A percentile compares a stretch with the other conserved stretches of the same genome.
Conservation (phyloP, 1,139 yeast genomes). For the Magnusiomyces clavatus region DNA sequence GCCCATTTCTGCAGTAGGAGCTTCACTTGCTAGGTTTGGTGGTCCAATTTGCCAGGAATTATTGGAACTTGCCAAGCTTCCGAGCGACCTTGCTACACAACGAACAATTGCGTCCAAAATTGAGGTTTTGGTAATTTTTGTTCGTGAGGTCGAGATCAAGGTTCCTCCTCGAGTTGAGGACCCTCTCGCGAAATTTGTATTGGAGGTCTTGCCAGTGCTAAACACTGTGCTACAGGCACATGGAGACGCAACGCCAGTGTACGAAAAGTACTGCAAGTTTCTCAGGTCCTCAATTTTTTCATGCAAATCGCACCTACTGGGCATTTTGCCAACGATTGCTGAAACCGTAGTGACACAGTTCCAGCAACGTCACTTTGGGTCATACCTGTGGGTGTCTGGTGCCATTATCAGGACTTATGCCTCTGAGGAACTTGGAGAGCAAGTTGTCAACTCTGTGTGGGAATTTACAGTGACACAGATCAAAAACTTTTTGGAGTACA, state of each 20-base stretch:
- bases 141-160: slow-evolving; percentile 42
- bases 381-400: slow-evolving; percentile 89
- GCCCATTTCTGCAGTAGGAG: slow-evolving; percentile 37
- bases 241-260: slow-evolving; percentile 47
- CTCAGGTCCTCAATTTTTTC: slow-evolving; percentile 60
- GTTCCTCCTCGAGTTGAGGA: slow-evolving; percentile 30
- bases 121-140: slow-evolving; percentile 66
- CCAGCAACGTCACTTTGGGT: slow-evolving; percentile 60
- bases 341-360: slow-evolving; percentile 60
- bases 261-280: slow-evolving; percentile 69
- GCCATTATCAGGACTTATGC: slow-evolving; percentile 71
- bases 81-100: slow-evolving; percentile 35
- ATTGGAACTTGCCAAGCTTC: slow-evolving; percentile 19
- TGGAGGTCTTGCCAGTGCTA: slow-evolving; percentile 55
- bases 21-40: slow-evolving; percentile 52
- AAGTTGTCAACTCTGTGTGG: slow-evolving; percentile 41
- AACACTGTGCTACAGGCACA: slow-evolving; percentile 43
- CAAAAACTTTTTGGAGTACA: slow-evolving; percentile 36
- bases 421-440: slow-evolving; percentile 40
- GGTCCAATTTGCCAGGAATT: slow-evolving; percentile 55
- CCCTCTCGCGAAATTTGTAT: slow-evolving; percentile 53
- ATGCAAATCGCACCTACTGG: slow-evolving; percentile 55
- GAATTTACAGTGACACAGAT: slow-evolving; percentile 43
- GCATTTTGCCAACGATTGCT: slow-evolving; percentile 59
- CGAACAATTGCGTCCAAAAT: slow-evolving; percentile 62